These are phyloP conservation scores for Aspergillus baeticus DNA, from an alignment of 495 filamentous ascomycete genomes.

Conservation along the genomic window DNA sequence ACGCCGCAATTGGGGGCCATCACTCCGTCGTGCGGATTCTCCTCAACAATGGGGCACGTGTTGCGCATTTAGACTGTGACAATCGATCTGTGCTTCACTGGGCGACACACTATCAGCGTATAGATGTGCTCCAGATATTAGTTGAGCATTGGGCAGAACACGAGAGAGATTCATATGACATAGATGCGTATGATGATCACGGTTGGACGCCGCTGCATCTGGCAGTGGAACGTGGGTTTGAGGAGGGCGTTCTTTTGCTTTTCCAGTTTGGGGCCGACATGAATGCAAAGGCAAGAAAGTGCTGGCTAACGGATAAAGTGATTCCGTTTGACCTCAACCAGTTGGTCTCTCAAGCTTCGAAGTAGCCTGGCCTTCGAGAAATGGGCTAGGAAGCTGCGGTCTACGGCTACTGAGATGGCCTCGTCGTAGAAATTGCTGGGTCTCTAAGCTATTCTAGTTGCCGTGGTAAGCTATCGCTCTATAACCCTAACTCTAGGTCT, in stretches of 20 bases:
- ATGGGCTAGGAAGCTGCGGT: no score
- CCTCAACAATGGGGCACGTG: neutral
- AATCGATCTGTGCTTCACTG: constrained; percentile 5
- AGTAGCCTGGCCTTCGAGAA: no score
- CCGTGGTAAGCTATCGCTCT: no score
- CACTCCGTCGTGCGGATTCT: constrained; percentile 1
- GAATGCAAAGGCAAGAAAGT: neutral
- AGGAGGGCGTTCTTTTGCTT: constrained; percentile 1
- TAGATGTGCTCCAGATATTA: neutral
- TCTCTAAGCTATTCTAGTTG: no score
- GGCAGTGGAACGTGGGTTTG: constrained; percentile 5
- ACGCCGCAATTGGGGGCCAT: constrained; percentile 4
- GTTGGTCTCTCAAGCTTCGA: neutral
- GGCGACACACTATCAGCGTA: neutral
- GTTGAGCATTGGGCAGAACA: neutral
- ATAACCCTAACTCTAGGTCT: neutral
- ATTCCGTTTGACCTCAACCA: neutral
- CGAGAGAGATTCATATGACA: neutral
- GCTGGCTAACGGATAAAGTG: neutral
- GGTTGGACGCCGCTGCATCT: constrained; percentile 8
- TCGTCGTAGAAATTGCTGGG: no score
- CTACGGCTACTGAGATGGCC: no score
- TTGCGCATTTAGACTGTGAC: neutral
- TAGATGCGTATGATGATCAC: neutral
- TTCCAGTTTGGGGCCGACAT: constrained; percentile 2